phyloP scores from a whole-genome alignment of 2,329 filamentous ascomycete genomes.

The Colletotrichum sp. region DNA sequence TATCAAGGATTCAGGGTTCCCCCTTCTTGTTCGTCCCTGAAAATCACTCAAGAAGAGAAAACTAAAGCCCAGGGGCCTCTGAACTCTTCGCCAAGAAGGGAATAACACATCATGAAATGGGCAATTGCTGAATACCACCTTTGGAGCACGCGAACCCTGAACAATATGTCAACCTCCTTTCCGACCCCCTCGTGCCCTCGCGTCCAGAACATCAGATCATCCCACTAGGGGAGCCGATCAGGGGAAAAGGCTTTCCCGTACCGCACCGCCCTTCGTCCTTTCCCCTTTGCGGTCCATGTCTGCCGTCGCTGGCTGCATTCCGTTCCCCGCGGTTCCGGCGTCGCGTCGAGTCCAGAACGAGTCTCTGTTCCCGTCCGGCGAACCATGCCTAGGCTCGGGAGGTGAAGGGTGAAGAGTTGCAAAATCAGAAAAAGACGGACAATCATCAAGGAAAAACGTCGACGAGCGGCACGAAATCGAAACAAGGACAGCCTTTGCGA shows the following conservation, averaged over 20 bases:
- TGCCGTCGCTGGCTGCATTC: background rate
- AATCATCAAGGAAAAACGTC: background rate
- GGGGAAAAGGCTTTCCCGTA: background rate
- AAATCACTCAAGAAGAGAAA: background rate
- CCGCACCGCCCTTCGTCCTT: background rate
- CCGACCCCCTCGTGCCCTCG: background rate
- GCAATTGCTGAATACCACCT: background rate
- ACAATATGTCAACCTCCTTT: background rate
- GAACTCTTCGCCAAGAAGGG: background rate
- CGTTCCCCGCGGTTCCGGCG: background rate
- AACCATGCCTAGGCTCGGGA: background rate
- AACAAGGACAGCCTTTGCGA: background rate
- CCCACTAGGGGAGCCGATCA: background rate
- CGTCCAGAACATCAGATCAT: background rate
- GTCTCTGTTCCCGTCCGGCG: background rate
- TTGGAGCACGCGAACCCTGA: background rate
- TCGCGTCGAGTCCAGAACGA: background rate
- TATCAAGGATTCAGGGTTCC: background rate
- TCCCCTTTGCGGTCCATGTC: background rate
- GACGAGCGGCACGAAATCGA: background rate
- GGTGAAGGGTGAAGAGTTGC: background rate
- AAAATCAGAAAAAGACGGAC: background rate
- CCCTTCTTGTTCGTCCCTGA: background rate
- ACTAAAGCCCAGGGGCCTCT: background rate
- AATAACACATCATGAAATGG: background rate